These are phyloP conservation scores for Triangularia setosa DNA, from an alignment of 2,329 filamentous ascomycete genomes.

Conservation along the genomic window DNA sequence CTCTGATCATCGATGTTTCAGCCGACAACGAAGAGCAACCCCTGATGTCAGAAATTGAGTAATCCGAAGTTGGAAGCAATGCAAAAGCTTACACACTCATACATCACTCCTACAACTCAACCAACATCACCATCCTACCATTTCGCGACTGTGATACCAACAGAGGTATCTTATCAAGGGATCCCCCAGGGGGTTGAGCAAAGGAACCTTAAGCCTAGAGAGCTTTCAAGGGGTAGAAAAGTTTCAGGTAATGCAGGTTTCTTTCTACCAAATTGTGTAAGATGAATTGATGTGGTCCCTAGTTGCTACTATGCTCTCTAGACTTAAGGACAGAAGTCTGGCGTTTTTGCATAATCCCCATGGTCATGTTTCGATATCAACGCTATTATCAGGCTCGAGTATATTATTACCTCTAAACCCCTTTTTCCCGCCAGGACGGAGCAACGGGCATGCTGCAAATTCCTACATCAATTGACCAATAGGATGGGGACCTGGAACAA, in stretches of 20 bases:
- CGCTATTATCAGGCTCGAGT: too few species aligned
- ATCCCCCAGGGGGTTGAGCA: too few species aligned
- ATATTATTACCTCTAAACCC: neutral
- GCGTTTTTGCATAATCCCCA: neutral
- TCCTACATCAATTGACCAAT: too few species aligned
- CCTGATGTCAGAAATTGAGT: neutral
- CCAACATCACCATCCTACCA: neutral
- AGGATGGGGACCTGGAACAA: too few species aligned
- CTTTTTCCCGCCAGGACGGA: neutral
- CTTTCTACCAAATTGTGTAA: neutral
- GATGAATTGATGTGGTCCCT: neutral
- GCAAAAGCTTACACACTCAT: neutral
- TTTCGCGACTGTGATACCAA: neutral
- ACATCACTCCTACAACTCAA: neutral
- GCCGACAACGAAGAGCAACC: neutral
- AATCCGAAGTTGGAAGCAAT: neutral
- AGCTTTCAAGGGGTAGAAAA: neutral
- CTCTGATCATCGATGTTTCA: constrained; percentile 1
- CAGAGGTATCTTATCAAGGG: neutral
- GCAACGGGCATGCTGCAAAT: neutral
- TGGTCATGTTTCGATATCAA: neutral
- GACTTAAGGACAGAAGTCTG: neutral
- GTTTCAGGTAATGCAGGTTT: neutral
- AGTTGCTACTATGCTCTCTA: neutral
- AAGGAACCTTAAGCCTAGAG: neutral